Evolutionary conservation across 331 rosid species (phyloP), one percentile per base, ranked within the genome.

Genomic region (Saraca asoca): DNA sequence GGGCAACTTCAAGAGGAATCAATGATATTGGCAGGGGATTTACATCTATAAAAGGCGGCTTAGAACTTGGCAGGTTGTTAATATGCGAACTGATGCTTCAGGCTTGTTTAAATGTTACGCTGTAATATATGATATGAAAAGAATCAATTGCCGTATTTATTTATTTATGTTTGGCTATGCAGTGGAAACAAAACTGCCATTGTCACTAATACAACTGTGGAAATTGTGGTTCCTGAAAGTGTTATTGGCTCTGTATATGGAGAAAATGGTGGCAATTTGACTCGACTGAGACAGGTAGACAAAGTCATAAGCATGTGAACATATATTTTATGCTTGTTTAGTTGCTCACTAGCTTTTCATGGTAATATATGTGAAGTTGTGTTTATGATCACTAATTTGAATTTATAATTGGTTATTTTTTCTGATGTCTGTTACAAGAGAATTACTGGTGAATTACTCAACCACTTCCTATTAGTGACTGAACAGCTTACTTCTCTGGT

Each of bases 161-260:
- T 24, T 24, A 24, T 24, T 24, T 24, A 24, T 24, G 2, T 24
- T 24, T 24, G 31, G 31, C 31, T 24, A 24, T 24, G 66, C 91
- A 94, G 97, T 11, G 95, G 95, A 80, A 90, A 77, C 78, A 94
- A 85, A 82, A 72, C 97, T 71, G 97, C 99, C 24, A 73, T 94
- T 9, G 99, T 94, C 76, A 94, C 97, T 18, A 94, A 86, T 65
- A 94, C 99, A 20, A 86, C 92, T 0, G 88, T 94, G 19, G 99
- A 94, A 85, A 86, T 94, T 55, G 58, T 90, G 73, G 96, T 94
- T 75, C 99, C 99, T 18, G 97, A 88, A 34, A 82, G 85, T 73
- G 91, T 88, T 44, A 82, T 94, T 54, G 84, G 87, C 78, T 83
- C 75, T 42, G 95, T 94, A 42, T 94, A 90, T 45, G 99, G 97